These are phyloP conservation scores for Cenchrus fungigraminus DNA, from an alignment of 176 grass and related monocot genomes.

Conservation along the genomic window DNA sequence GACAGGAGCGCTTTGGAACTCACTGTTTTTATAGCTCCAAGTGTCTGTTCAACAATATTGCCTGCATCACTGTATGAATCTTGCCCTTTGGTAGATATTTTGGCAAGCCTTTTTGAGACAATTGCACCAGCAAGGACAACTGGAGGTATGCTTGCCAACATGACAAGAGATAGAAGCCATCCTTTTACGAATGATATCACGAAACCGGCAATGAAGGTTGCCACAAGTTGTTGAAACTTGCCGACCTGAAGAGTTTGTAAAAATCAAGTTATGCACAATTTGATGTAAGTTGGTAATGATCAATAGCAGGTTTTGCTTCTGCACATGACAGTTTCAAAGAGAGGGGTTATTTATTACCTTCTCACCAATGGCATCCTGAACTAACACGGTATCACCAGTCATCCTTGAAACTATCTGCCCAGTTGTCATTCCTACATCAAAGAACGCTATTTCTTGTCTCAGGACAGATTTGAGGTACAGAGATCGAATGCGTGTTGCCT, in stretches of 20 bases:
- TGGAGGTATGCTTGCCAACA: slow-evolving; percentile 70
- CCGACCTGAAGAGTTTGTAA: slow-evolving; percentile 59
- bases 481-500: slow-evolving; percentile 59
- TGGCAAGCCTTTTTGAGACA: slow-evolving; percentile 54
- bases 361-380: slow-evolving; percentile 77
- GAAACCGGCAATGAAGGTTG: slow-evolving; percentile 82
- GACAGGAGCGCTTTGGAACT: not conserved
- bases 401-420: slow-evolving; percentile 57
- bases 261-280: not conserved
- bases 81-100: slow-evolving; percentile 62
- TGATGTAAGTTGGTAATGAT: not conserved
- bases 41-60: slow-evolving; percentile 68
- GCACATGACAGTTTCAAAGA: not conserved
- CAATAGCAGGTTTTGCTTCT: not conserved
- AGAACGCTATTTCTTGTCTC: slow-evolving; percentile 73
- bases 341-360: slow-evolving; percentile 40
- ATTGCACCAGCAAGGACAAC: slow-evolving; percentile 60
- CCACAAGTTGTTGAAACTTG: slow-evolving; percentile 68
- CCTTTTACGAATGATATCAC: slow-evolving; percentile 70
- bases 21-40: slow-evolving; percentile 77
- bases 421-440: slow-evolving; percentile 69
- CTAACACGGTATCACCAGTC: slow-evolving; percentile 55
- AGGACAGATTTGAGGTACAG: slow-evolving; percentile 70
- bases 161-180: slow-evolving; percentile 81
- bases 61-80: slow-evolving; percentile 67